Percentiles rank a stretch among this genome's conserved stretches.
phyloP scores from a whole-genome alignment of 202 grass and related monocot genomes.

The Schoenoplectus triqueter region DNA sequence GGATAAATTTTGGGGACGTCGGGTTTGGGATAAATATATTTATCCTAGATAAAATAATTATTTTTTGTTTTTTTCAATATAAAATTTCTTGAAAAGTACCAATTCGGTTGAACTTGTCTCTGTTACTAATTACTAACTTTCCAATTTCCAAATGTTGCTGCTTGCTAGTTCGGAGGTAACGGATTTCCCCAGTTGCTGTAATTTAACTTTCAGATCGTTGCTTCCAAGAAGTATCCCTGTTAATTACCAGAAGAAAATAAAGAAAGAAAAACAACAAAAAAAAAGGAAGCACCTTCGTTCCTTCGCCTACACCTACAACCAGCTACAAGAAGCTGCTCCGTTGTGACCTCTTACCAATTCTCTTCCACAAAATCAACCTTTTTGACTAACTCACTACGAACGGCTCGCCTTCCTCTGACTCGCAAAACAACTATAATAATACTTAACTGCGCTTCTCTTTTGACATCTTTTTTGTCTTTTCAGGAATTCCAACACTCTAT shows the following conservation, averaged over 20 bases:
- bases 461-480: constrained; percentile 32
- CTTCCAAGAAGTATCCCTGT: not conserved
- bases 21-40: no score
- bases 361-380: constrained; percentile 29
- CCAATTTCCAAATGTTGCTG: no score
- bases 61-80: no score
- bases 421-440: not conserved
- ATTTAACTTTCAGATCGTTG: not conserved
- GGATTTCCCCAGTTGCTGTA: no score
- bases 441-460: not conserved
- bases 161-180: no score
- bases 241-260: not conserved
- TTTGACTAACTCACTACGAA: constrained; percentile 25
- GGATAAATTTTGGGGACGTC: no score
- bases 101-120: no score
- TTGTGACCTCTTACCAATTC: constrained; percentile 22
- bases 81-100: no score
- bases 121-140: no score
- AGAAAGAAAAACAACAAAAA: not conserved
- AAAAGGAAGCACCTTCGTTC: not conserved
- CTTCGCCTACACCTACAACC: not conserved
- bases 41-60: no score
- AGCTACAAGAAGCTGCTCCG: not conserved
- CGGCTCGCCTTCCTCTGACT: constrained; percentile 17
- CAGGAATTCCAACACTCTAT: constrained; percentile 4